Evolutionary conservation across 495 filamentous ascomycete genomes (phyloP), one percentile per base, ranked within the genome.

Genomic region (Emericellopsis terricola): DNA sequence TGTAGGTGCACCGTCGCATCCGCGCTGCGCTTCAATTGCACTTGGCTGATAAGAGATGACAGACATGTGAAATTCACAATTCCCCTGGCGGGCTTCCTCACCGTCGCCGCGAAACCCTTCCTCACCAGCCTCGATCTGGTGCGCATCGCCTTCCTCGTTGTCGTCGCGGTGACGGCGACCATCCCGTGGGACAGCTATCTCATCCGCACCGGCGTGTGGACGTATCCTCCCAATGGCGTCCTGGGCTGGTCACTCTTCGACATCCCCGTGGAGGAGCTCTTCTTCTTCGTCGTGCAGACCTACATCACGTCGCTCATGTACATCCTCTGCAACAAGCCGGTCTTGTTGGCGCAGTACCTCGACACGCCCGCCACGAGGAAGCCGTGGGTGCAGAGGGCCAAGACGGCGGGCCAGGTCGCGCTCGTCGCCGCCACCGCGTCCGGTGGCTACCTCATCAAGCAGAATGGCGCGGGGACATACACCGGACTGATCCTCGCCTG

Each of bases 261-360:
- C 4, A 71, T 81, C 31, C 76, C 76, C 0, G 40, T 62, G 2
- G 76, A 81, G 45, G 76, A 80, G 42, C 39, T 79, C 15, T 79
- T 79, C 51, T 81, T 80, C 59, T 80, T 80, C 49, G 47, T 78
- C n/a, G 66, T 81, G 20, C 76, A 81, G 48, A 80, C 76, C 5
- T 81, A 78, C 46, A 74, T 63, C 45, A 79, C 76, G 4, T 64
- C 65, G 2, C 47, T 79, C 19, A 43, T 79, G 15, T 81, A 81
- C 46, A 53, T 72, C 7, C 50, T 80, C 3, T 41, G 71, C 5
- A 80, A 64, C 47, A 78, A 74, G 41, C 59, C 69, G 17, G 51
- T 71, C 11, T 66, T 80, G 15, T 60, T 72, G 36, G 51, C 68
- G 1, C 51, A 59, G 11, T 76, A 68, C 38, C 53, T 81, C 28